Base-by-base conservation (phyloP, 768 basidiomycete species). In the Imleria badia region DNA sequence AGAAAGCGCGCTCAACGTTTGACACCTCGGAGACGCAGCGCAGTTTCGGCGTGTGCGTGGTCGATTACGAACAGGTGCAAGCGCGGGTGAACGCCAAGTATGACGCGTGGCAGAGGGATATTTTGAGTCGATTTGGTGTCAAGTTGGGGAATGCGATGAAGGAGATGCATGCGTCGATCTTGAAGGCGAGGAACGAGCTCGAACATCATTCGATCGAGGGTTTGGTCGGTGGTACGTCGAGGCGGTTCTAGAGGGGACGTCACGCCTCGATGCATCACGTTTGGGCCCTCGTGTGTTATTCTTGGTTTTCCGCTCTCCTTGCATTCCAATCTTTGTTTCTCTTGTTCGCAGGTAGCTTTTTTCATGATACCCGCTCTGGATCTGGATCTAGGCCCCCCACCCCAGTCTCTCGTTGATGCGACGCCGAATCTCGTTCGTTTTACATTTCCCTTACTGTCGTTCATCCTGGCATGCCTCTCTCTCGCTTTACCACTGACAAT, bases 21-120 rank as follows among this genome's bases (percentile, higher is more conserved):
- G 97, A 99, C 72, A 98, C 93, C 19, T 90, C 92, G 26, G 97
- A 97, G 63, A 95, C 92, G 10, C 86, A 89, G 64, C 92, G 89
- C 60, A 83, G 83, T 44, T 97, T 98, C 66, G 94, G 95, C 1
- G 90, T 95, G 11, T 94, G 92, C 66, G 83, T 95, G 41, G 88
- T 99, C 64, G 92, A 98, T 72, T 99, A 98, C 72, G 96, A 98
- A 71, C 95, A 96, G 71, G 97, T 98, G 26, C 97, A 99, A 73
- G 83, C 91, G 42, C 83, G 95, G 61, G 97, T 99, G 65, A 98
- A 98, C 71, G 93, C 95, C 55, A 98, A 98, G 76, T 99, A 99
- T 70, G 97, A 98, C 68, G 78, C 92, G 19, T 98, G 97, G 96
- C 96, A 98, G 77, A 80, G 89, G 56, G 97, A 99, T 63, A 93